These are phyloP conservation scores for Barnettozyma californica DNA, from an alignment of 805 yeast species.

Conservation along the genomic window DNA sequence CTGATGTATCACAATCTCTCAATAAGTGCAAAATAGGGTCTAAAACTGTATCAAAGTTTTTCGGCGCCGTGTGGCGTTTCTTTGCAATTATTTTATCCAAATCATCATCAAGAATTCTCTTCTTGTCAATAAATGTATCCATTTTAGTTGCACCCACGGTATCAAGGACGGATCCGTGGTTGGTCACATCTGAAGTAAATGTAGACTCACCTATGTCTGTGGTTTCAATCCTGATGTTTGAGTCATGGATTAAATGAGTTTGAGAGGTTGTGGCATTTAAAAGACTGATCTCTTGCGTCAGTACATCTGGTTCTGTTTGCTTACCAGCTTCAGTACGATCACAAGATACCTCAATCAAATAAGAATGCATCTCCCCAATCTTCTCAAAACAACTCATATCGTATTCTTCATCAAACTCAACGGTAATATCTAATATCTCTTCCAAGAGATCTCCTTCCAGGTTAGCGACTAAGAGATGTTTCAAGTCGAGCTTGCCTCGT, in stretches of 20 bases:
- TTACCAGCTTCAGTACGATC: not conserved
- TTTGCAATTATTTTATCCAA: constrained; percentile 13
- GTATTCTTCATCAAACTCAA: not conserved
- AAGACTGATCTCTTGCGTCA: not conserved
- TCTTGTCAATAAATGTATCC: constrained; percentile 4
- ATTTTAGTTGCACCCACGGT: constrained; percentile 5
- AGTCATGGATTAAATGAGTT: not conserved
- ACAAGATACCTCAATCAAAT: not conserved
- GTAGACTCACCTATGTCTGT: not conserved
- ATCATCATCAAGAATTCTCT: constrained; percentile 17
- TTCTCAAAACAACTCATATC: not conserved
- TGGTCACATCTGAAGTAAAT: not conserved
- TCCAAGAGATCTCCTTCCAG: not conserved
- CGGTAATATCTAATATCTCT: not conserved
- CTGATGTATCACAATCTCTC: not conserved
- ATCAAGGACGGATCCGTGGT: not conserved
- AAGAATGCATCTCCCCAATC: not conserved
- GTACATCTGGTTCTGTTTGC: not conserved
- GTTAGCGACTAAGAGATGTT: not conserved
- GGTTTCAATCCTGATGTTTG: not conserved
- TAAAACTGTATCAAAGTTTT: not conserved
- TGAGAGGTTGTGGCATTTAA: not conserved
- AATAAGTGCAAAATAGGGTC: not conserved
- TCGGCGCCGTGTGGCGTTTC: constrained; percentile 1
- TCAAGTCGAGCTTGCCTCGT: not conserved